Evolutionary conservation across 2,329 filamentous ascomycete species (phyloP), one percentile per base, ranked within the genome.

Genomic region (Cadophora luteo-olivacea): DNA sequence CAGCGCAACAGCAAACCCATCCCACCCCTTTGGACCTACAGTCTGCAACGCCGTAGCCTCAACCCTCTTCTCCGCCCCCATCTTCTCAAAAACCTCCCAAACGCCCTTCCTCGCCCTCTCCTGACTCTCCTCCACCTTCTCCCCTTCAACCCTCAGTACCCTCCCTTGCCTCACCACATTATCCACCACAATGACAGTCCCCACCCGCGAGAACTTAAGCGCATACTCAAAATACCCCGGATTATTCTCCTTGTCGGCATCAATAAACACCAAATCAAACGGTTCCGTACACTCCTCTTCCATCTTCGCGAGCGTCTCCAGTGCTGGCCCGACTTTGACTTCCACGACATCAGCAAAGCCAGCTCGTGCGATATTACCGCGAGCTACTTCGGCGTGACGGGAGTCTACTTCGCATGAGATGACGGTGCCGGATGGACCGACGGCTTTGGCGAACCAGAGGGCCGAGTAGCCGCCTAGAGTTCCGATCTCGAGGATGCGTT

Each of bases 211-310:
- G 38, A 87, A 80, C 11, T 84, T 80, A 16, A 72, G 38, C 2
- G 74, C 29, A 14, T 69, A 71, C 2, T 78, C 73, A 52, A 86
- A 78, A 73, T 86, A 86, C 3, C 70, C 73, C 0, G 81, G 79
- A 75, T 86, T 86, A 14, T 82, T 83, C 0, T 80, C 77, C 77
- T 86, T 86, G 68, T 86, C 80, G 24, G 84, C 84, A 70, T 86
- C 85, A 69, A 86, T 80, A 75, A 87, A 86, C 73, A 86, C 79
- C 62, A 86, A 74, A 76, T 86, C 85, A 72, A 84, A 87, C 8
- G 84, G 82, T 71, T 81, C 77, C n/a, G 79, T 70, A 2, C 81
- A 81, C 45, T 76, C 67, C 67, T 60, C 48, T 16, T 48, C 52
- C 69, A 74, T 68, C 38, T 41, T 29, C 32, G 62, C 61, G 2